These are phyloP conservation scores for Aspergillus candidus DNA, from an alignment of 2,329 filamentous ascomycete species.

Conservation along the genomic window DNA sequence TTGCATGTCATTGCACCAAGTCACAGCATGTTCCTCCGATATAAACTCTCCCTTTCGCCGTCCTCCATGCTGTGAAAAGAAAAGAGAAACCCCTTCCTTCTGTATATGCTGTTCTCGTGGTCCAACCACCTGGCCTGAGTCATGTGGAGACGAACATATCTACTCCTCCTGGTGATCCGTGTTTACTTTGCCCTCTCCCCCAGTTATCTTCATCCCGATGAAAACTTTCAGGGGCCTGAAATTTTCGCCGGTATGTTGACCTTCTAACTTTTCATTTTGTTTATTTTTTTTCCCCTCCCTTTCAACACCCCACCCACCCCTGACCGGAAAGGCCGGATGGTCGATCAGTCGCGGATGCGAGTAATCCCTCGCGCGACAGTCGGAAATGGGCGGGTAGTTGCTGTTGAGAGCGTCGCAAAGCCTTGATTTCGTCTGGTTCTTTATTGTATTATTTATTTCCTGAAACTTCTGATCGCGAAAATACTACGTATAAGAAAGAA, in stretches of 20 bases:
- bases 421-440: neutral
- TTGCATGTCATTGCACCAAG: too few species aligned
- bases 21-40: too few species aligned
- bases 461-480: too few species aligned
- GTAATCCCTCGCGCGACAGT: neutral
- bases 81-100: neutral
- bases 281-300: neutral
- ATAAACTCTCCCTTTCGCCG: neutral
- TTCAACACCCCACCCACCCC: too few species aligned
- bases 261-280: neutral
- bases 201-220: constrained; percentile 96
- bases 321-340: too few species aligned
- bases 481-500: constrained; percentile 2
- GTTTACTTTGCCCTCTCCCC: constrained; percentile 91
- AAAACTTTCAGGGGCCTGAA: constrained; percentile 98
- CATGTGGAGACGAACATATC: constrained; percentile 90
- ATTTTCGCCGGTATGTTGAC: constrained; percentile 77
- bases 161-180: constrained; percentile 76
- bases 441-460: too few species aligned
- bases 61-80: constrained; percentile 1
- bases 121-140: constrained; percentile 13
- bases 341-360: neutral
- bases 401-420: neutral
- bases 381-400: too few species aligned
- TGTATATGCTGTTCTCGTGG: constrained; percentile 12